Evolutionary conservation across 2,329 filamentous ascomycete genomes (phyloP), one percentile per base, ranked within the genome.

Genomic region (Bipolaris victoriae): DNA sequence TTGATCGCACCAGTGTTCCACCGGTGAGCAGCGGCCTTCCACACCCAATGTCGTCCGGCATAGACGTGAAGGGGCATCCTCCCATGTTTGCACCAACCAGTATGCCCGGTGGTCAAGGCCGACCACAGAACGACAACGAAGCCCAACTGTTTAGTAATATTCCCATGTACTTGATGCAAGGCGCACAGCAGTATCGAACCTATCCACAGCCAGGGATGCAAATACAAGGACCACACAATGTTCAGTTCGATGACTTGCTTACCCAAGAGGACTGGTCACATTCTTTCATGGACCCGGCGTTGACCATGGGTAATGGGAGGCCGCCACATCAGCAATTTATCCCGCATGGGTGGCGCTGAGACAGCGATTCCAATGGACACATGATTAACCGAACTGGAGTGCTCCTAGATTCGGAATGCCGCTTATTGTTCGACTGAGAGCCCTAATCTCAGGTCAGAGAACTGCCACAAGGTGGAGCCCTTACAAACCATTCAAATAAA

Each of bases 101-200:
- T n/a, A 52, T 70, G 49, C 52, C 64, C 9, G 60, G 55, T 39
- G 49, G 64, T 7, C 54, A 61, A 9, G 54, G 61, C 9, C 60
- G 59, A 16, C 61, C 64, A n/a, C 64, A 66, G 29, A 65, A 57
- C n/a, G 88, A 89, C 52, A 84, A 90, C 49, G 90, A 92, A 67
- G 89, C 88, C 16, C 89, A 92, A 62, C 80, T 92, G 11, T 86
- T 91, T 56, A 88, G 86, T 0, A 86, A 89, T 1, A 81, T 91
- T 36, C 88, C 89, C 15, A 86, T 88, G 36, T 93, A 91, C 68
- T 80, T 92, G 64, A 84, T 90, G 76, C 85, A 88, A 71, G 79
- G 68, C 44, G 63, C 66, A 49, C 70, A 72, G 47, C 53, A 57
- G 33, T 62, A 67, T 41, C 49, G 68, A 47, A 62, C 55, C 37